These are phyloP conservation scores for Alternaria sp. DNA, from an alignment of 2,329 filamentous ascomycete genomes.

Conservation along the genomic window DNA sequence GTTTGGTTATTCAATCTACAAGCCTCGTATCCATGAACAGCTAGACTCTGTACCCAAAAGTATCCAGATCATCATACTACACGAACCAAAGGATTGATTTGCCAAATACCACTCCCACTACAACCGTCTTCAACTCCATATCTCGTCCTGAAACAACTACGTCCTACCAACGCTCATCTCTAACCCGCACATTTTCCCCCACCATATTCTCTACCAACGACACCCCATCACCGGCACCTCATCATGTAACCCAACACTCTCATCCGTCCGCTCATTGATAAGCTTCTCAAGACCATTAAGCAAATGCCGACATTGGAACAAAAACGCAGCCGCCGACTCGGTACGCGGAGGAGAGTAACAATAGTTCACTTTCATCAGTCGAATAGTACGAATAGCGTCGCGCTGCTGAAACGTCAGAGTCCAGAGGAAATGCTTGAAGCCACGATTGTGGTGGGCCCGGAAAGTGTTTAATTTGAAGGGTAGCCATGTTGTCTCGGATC, in stretches of 20 bases:
- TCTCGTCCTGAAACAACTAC: not conserved
- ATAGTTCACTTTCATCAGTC: not conserved
- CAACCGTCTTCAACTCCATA: not conserved
- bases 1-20: not conserved
- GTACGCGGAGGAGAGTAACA: rapidly evolving
- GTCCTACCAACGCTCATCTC: not conserved
- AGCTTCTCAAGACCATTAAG: not conserved
- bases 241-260: not conserved
- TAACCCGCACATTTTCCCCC: not conserved
- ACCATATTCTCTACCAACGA: not conserved
- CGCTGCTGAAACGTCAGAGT: not conserved
- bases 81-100: not conserved
- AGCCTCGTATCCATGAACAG: not conserved
- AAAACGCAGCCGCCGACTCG: not conserved
- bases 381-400: not conserved
- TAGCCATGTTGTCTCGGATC: not conserved
- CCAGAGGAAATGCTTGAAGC: not conserved
- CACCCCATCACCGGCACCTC: not conserved
- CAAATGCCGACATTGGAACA: rapidly evolving
- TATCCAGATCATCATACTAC: not conserved
- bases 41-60: not conserved
- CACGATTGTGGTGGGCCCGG: not conserved
- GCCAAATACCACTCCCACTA: not conserved
- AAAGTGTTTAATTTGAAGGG: not conserved
- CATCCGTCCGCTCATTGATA: not conserved